Evolutionary conservation across 305 asterid species (phyloP).

Genomic region (Rubia balearica): DNA sequence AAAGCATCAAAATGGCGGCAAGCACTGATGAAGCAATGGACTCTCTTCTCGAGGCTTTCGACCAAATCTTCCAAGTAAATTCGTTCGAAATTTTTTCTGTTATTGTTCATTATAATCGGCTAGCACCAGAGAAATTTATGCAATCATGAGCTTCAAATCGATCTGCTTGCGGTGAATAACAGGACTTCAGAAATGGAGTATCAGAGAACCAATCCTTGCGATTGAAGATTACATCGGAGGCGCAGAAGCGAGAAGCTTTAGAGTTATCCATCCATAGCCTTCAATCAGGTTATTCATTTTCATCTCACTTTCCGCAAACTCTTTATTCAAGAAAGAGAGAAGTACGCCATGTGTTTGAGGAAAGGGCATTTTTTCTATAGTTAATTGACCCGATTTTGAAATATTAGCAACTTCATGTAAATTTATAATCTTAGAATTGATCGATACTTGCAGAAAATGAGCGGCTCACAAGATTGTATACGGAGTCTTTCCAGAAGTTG

Average conservation of each 20-base stretch:
- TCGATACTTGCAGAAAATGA: slow-evolving; percentile 27
- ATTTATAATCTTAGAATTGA: background rate
- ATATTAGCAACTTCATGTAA: background rate
- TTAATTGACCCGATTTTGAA: background rate
- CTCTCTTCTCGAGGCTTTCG: slow-evolving; percentile 17
- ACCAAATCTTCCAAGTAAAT: slow-evolving; percentile 18
- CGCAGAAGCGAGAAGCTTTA: slow-evolving; percentile 32
- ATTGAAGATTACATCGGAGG: slow-evolving; percentile 22
- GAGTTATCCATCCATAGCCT: slow-evolving; percentile 20
- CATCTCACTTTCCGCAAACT: background rate
- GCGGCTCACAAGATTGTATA: slow-evolving; percentile 25
- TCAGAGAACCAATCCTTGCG: slow-evolving; percentile 25
- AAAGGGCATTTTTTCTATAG: background rate
- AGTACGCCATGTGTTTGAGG: background rate
- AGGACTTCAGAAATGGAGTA: slow-evolving; percentile 24
- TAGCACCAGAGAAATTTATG: background rate
- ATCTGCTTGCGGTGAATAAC: background rate
- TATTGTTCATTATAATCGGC: background rate
- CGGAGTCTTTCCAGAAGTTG: slow-evolving; percentile 23
- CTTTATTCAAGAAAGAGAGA: background rate
- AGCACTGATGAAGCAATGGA: slow-evolving; percentile 16
- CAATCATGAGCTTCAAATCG: background rate
- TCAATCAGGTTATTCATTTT: slow-evolving; percentile 26
- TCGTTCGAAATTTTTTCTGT: background rate
- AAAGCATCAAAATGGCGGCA: slow-evolving; percentile 13